Conservation (phyloP, 768 basidiomycete species). For the Crassisporium funariophilum region DNA sequence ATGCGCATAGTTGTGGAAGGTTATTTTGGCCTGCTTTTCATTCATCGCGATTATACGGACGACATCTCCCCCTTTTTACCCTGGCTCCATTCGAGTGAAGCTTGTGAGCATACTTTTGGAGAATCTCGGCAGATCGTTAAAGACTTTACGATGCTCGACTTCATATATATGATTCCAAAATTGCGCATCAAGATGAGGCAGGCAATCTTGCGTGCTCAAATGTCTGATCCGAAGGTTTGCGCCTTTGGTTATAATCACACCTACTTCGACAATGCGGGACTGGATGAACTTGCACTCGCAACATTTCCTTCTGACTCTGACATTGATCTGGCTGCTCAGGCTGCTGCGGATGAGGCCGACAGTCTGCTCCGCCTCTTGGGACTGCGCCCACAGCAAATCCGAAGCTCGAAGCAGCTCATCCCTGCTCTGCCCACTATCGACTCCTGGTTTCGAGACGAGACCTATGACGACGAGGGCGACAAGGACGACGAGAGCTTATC, state of each 20-base stretch:
- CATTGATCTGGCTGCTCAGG: conserved; percentile 16
- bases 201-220: conserved; percentile 12
- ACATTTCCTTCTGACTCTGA: conserved; percentile 24
- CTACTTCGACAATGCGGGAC: conserved; percentile 21
- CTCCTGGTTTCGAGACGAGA: neutral
- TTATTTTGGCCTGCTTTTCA: conserved; percentile 29
- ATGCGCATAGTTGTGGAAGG: conserved; percentile 30
- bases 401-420: neutral
- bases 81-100: conserved; percentile 33
- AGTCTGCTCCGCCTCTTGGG: conserved; percentile 22
- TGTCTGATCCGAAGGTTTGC: conserved; percentile 17
- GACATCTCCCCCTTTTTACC: conserved; percentile 27
- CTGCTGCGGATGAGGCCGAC: conserved; percentile 23
- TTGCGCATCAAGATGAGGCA: conserved; percentile 24
- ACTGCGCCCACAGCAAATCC: conserved; percentile 4
- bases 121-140: conserved; percentile 26
- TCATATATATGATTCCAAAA: conserved; percentile 29
- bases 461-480: neutral
- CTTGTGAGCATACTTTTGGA: conserved; percentile 38
- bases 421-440: neutral
- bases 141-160: conserved; percentile 37
- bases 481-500: neutral
- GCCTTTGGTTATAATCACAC: conserved; percentile 30
- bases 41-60: conserved; percentile 36
- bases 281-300: conserved; percentile 19